These are phyloP conservation scores for Kluyveromyces nonfermentans DNA, from an alignment of 805 yeast species.

Conservation along the genomic window DNA sequence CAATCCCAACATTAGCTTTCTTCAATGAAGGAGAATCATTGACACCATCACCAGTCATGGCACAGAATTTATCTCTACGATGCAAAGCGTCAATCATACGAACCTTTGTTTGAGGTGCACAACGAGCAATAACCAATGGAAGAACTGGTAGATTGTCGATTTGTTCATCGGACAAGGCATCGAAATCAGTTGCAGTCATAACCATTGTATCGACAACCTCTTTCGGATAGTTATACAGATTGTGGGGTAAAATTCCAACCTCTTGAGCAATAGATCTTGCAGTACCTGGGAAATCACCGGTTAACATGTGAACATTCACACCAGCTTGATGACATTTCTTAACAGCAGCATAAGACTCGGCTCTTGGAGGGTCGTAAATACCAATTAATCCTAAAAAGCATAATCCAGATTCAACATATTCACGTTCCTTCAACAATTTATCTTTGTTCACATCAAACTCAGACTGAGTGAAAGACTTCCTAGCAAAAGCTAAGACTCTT, in stretches of 20 bases:
- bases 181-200: conserved; percentile 78
- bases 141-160: conserved; percentile 64
- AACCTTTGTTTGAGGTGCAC: conserved; percentile 90
- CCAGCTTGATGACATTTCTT: conserved; percentile 79
- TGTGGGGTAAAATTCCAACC: conserved; percentile 74
- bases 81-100: conserved; percentile 84
- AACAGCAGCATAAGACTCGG: conserved; percentile 68
- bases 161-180: conserved; percentile 56
- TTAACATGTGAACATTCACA: conserved; percentile 95
- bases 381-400: conserved; percentile 81
- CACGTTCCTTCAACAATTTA: conserved; percentile 20
- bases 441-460: conserved; percentile 22
- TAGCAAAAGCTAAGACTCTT: conserved; percentile 77
- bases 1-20: conserved; percentile 91
- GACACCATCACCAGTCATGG: conserved; percentile 99
- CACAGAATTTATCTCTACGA: conserved; percentile 84
- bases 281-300: conserved; percentile 87
- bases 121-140: conserved; percentile 87
- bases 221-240: conserved; percentile 31
- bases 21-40: conserved; percentile 96
- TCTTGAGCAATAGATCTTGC: conserved; percentile 79
- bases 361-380: conserved; percentile 96
- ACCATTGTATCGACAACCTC: conserved; percentile 48
- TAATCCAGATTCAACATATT: conserved; percentile 46
- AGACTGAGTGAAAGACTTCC: conserved; percentile 24